phyloP scores from a whole-genome alignment of 106 monocot genomes.

The Apostasia ramifera region DNA sequence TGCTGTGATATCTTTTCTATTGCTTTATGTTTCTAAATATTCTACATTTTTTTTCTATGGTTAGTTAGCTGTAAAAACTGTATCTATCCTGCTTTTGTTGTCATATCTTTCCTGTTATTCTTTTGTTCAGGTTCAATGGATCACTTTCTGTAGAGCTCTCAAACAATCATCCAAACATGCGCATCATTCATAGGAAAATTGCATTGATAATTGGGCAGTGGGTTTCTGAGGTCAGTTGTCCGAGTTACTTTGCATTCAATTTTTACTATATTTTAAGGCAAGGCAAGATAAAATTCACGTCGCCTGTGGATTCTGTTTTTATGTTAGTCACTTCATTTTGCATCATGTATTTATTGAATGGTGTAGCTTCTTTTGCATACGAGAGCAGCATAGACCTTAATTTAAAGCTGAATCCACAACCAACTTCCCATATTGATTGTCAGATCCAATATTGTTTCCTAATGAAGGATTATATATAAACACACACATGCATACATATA shows the following conservation, averaged over 20 bases:
- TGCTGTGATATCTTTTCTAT: neutral
- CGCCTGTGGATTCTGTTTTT: neutral
- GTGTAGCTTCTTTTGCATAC: neutral
- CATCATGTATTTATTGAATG: neutral
- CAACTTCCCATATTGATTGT: too few species aligned
- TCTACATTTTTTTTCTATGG: too few species aligned
- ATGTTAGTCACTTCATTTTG: neutral
- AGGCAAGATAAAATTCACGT: too few species aligned
- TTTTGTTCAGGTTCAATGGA: constrained; percentile 59
- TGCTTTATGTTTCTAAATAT: constrained; percentile 1
- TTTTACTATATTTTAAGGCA: neutral
- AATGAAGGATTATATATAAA: too few species aligned
- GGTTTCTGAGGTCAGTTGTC: constrained; percentile 79
- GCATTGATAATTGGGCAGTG: constrained; percentile 90
- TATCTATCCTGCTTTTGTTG: neutral
- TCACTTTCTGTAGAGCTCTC: constrained; percentile 79
- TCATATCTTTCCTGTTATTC: neutral
- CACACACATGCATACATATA: too few species aligned
- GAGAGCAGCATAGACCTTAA: neutral
- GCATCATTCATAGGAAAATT: constrained; percentile 86
- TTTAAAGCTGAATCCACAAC: too few species aligned
- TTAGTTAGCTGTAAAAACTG: neutral
- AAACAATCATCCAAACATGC: constrained; percentile 89
- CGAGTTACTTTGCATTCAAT: neutral
- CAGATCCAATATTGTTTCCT: too few species aligned